phyloP scores from a whole-genome alignment of 1,139 yeast species.

The Barnettozyma hawaiiensis region DNA sequence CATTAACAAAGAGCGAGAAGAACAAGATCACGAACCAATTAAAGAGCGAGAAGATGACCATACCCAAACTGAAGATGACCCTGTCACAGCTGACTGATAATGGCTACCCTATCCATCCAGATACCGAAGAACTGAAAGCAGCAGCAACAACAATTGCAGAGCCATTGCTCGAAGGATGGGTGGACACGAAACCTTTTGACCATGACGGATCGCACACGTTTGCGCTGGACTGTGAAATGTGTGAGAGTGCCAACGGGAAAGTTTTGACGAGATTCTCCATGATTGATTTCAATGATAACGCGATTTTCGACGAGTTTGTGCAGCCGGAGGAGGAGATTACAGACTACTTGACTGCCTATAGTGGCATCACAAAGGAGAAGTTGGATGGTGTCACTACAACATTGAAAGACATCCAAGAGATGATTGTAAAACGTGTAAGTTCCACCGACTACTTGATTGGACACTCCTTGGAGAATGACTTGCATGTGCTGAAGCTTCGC shows the following conservation, averaged over 20 bases:
- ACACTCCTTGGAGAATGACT: constrained; percentile 68
- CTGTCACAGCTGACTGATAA: constrained; percentile 41
- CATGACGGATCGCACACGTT: constrained; percentile 58
- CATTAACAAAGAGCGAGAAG: constrained; percentile 52
- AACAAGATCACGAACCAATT: constrained; percentile 33
- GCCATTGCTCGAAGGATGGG: constrained; percentile 39
- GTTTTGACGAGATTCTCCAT: constrained; percentile 77
- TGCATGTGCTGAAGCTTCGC: constrained; percentile 50
- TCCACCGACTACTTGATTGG: constrained; percentile 58
- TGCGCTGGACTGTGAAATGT: constrained; percentile 94
- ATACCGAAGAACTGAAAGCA: constrained; percentile 21
- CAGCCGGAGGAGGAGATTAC: constrained; percentile 68
- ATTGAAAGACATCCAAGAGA: constrained; percentile 58
- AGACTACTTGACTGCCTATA: constrained; percentile 75
- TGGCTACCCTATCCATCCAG: constrained; percentile 57
- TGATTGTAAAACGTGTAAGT: constrained; percentile 42
- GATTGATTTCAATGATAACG: constrained; percentile 54
- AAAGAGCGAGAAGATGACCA: constrained; percentile 37
- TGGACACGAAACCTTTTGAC: constrained; percentile 47
- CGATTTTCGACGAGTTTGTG: constrained; percentile 67
- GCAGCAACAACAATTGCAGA: constrained; percentile 13
- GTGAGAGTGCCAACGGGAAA: constrained; percentile 52
- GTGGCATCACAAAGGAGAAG: constrained; percentile 78
- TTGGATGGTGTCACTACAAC: constrained; percentile 60
- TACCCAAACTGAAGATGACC: constrained; percentile 49